Evolutionary conservation across 768 basidiomycete genomes (phyloP).

Genomic region (Panaeolus cyanescens): DNA sequence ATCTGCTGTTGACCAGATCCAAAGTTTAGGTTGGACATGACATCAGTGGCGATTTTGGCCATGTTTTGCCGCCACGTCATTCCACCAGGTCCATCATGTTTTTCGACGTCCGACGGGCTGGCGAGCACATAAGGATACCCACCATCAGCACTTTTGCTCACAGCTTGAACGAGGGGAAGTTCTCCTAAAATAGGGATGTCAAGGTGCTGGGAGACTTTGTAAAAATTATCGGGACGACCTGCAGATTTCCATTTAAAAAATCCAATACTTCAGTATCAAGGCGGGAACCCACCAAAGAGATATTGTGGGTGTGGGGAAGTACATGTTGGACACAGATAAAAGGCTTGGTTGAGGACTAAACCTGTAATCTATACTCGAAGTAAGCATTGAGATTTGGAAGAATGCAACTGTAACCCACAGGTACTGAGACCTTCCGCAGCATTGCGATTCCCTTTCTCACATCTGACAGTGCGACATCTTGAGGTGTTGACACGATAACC

Average conservation of each 20-base stretch:
- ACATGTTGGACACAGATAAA: conserved; percentile 80
- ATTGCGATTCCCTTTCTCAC: conserved; percentile 91
- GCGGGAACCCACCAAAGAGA: conserved; percentile 24
- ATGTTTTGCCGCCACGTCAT: conserved; percentile 25
- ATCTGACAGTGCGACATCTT: conserved; percentile 90
- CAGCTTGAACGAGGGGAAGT: conserved; percentile 75
- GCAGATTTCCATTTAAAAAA: background rate
- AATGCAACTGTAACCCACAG: conserved; percentile 51
- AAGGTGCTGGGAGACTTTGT: conserved; percentile 55
- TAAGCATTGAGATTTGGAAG: background rate
- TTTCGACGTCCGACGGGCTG: conserved; percentile 5
- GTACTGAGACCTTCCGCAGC: conserved; percentile 87
- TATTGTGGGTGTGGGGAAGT: conserved; percentile 44
- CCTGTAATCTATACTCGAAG: conserved; percentile 70
- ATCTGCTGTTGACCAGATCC: no score
- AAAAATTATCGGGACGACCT: conserved; percentile 70
- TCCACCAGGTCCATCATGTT: conserved; percentile 22
- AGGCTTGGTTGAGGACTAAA: conserved; percentile 84
- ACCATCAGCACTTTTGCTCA: conserved; percentile 72
- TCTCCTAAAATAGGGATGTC: conserved; percentile 72
- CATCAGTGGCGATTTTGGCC: conserved; percentile 18
- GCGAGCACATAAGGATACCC: conserved; percentile 56
- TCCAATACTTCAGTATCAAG: conserved; percentile 23
- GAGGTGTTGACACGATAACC: conserved; percentile 94
- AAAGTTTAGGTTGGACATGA: conserved; percentile 8